Evolutionary conservation across 495 filamentous ascomycete genomes (phyloP), one percentile per base, ranked within the genome.

Genomic region (Trichocladium uniseriatum): DNA sequence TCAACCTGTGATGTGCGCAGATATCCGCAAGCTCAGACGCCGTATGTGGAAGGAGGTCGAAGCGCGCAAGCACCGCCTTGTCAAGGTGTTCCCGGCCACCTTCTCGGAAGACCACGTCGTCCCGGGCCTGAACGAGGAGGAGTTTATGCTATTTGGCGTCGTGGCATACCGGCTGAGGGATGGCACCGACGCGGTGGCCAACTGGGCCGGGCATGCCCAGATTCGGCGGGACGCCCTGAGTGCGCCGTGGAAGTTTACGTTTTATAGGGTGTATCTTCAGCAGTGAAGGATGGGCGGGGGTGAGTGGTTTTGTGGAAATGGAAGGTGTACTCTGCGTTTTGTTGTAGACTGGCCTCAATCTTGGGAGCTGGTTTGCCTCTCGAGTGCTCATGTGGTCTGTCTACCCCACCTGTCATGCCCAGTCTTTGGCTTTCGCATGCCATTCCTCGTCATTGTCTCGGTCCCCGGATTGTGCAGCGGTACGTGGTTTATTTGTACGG

Each of bases 141-240:
- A 69, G 52, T 60, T 63, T 21, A 70, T 67, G 66, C 31, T 70
- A 0, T 49, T 56, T 28, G 69, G 69, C 7, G 49, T 48, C 2
- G 57, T 65, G 1, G 49, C 52, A 15, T 53, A 62, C 15, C 21
- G 52, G 20, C 34, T 65, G 41, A 48, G 27, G 27, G 57, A 57
- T 7, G 46, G 13, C 3, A 42, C 19, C 6, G 43, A 60, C 18
- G 45, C 15, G 22, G 32, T 22, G 31, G 43, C 42, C 7, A 51
- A 53, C 10, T 65, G 57, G 57, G 55, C 60, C 9, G 60, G 42
- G 21, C 54, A 60, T 32, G 57, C 37, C n/a, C 22, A 46, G 31
- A 15, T 64, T 20, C 19, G n/a, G 53, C 51, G 46, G 38, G 49
- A 51, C 22, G 51, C 43, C 49, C 38, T n/a, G 43, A 40, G 9